phyloP scores from a whole-genome alignment of 148 eudicot genomes.

The Rhododendron ferrugineum region DNA sequence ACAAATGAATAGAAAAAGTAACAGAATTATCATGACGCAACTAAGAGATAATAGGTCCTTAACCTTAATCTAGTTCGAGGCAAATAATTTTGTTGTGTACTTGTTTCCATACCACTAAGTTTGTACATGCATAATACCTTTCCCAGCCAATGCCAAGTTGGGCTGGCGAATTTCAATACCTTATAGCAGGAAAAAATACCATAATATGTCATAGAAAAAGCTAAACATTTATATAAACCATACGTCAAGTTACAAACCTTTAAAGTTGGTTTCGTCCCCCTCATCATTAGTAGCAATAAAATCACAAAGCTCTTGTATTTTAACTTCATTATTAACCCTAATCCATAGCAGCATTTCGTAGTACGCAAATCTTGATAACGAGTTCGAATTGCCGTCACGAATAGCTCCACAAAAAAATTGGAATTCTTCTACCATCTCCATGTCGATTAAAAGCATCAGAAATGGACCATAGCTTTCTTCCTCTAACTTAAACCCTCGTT shows the following conservation, averaged over 20 bases:
- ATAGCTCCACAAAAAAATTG: slow-evolving; percentile 46
- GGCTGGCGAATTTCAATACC: neutral
- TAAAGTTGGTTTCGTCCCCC: slow-evolving; percentile 32
- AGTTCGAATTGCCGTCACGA: slow-evolving; percentile 48
- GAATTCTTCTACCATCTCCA: slow-evolving; percentile 63
- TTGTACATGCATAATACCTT: neutral
- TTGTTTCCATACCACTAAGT: neutral
- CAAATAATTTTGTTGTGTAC: neutral
- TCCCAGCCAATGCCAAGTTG: neutral
- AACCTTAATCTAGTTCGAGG: neutral
- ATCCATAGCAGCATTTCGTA: slow-evolving; percentile 86
- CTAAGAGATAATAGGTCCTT: neutral
- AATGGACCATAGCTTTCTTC: slow-evolving; percentile 81
- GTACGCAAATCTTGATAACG: slow-evolving; percentile 66
- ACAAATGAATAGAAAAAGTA: neutral
- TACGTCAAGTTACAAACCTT: slow-evolving; percentile 39
- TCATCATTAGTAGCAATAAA: slow-evolving; percentile 30
- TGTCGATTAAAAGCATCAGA: slow-evolving; percentile 61
- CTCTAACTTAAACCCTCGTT: slow-evolving; percentile 61
- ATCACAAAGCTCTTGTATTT: slow-evolving; percentile 52
- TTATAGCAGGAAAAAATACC: neutral
- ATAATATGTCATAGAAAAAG: neutral
- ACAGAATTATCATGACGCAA: neutral
- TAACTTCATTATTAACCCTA: slow-evolving; percentile 58
- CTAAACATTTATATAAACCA: neutral